These are phyloP conservation scores for Diplogelasinospora grovesii DNA, from an alignment of 495 filamentous ascomycete species.

Conservation along the genomic window DNA sequence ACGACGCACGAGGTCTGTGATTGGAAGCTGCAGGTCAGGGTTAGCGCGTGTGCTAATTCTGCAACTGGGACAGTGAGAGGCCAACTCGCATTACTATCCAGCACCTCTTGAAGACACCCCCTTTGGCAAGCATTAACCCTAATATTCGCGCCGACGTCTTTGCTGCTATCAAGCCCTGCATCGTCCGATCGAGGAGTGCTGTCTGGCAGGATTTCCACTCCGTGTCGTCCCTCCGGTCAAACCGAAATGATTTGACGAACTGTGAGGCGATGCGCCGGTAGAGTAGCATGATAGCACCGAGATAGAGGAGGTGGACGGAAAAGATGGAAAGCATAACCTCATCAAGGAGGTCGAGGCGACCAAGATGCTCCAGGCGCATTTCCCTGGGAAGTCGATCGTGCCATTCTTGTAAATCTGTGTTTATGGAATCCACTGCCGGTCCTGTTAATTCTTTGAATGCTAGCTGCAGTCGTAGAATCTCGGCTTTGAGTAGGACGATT, in stretches of 20 bases:
- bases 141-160: neutral
- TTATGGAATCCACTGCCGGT: neutral
- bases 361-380: neutral
- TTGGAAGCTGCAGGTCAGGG: neutral
- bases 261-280: neutral
- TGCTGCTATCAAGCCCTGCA: neutral
- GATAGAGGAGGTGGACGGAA: neutral
- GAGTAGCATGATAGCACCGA: neutral
- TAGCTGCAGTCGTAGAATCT: neutral
- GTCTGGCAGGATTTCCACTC: neutral
- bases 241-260: neutral
- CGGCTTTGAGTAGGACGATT: neutral
- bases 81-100: neutral
- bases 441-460: conserved; percentile 1
- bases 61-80: neutral
- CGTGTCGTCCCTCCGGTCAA: neutral
- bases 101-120: neutral
- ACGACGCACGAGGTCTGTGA: neutral
- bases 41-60: no score
- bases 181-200: neutral
- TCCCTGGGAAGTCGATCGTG: conserved; percentile 1
- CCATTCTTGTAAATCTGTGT: neutral
- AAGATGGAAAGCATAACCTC: conserved; percentile 6
- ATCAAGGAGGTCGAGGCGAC: neutral
- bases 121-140: neutral